A percentile compares a stretch with the other conserved stretches of the same genome.
Evolutionary conservation across 345 rosid genomes (phyloP).

Genomic region (Linum usitatissimum): DNA sequence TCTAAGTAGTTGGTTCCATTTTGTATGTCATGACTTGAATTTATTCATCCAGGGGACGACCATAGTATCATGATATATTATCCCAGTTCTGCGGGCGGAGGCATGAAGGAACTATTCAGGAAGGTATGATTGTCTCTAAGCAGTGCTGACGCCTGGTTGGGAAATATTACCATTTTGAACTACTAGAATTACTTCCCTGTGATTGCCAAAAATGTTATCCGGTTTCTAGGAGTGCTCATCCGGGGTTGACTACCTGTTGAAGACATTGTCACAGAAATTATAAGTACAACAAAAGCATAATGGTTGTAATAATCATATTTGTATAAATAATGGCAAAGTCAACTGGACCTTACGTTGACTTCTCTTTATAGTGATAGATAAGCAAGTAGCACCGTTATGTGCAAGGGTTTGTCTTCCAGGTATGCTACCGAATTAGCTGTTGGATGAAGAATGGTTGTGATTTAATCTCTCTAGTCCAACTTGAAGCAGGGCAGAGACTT

Average conservation of each 20-base stretch:
- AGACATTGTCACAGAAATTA: too few species aligned
- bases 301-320: too few species aligned
- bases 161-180: not conserved
- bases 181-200: not conserved
- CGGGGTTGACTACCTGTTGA: not conserved
- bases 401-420: not conserved
- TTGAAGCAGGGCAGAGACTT: not conserved
- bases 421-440: not conserved
- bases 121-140: slow-evolving; percentile 42
- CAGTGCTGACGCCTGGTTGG: not conserved
- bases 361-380: not conserved
- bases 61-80: slow-evolving; percentile 98
- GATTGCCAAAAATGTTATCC: not conserved
- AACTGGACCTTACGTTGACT: not conserved
- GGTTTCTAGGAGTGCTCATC: not conserved
- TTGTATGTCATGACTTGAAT: slow-evolving; percentile 3
- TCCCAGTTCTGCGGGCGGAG: slow-evolving; percentile 99
- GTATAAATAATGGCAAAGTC: not conserved
- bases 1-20: not conserved
- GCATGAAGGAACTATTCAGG: slow-evolving; percentile 97
- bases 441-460: not conserved
- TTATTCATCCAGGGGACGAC: slow-evolving; percentile 62
- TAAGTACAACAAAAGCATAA: too few species aligned
- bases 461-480: not conserved
- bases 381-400: not conserved